Evolutionary conservation across 1,139 yeast species (phyloP).

Genomic region (Pichia sp.): DNA sequence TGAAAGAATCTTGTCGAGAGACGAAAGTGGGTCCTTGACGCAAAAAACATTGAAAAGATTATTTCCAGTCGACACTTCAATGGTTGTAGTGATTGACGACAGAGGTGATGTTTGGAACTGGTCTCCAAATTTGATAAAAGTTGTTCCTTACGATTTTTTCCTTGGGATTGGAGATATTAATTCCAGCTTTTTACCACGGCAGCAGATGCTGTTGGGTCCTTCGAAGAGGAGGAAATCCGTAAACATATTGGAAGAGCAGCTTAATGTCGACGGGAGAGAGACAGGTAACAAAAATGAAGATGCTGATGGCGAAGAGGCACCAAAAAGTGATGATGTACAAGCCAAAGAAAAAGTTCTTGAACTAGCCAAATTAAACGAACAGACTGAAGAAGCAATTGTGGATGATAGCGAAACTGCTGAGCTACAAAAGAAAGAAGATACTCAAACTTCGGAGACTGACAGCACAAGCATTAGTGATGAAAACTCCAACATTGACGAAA

Average conservation of each 20-base stretch:
- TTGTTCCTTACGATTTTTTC: constrained; percentile 91
- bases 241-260: constrained; percentile 44
- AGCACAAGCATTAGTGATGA: constrained; percentile 30
- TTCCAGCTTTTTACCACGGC: constrained; percentile 84
- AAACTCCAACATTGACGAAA: constrained; percentile 30
- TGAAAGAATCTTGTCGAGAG: constrained; percentile 85
- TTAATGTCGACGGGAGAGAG: constrained; percentile 23
- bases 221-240: constrained; percentile 56
- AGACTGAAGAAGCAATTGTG: constrained; percentile 23
- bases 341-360: not conserved
- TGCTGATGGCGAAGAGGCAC: not conserved
- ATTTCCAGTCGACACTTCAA: constrained; percentile 92
- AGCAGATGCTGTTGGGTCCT: constrained; percentile 68
- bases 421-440: not conserved
- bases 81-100: constrained; percentile 96
- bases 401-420: constrained; percentile 13
- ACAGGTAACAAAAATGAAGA: not conserved
- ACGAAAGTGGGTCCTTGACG: constrained; percentile 89
- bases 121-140: constrained; percentile 87
- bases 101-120: constrained; percentile 99
- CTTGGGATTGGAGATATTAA: constrained; percentile 98
- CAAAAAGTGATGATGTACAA: not conserved
- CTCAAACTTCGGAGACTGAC: not conserved
- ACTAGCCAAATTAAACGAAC: constrained; percentile 11
- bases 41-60: constrained; percentile 84